Evolutionary conservation across 2,329 filamentous ascomycete genomes (phyloP), one percentile per base, ranked within the genome.

Genomic region (Raffaelea deltoideospora): DNA sequence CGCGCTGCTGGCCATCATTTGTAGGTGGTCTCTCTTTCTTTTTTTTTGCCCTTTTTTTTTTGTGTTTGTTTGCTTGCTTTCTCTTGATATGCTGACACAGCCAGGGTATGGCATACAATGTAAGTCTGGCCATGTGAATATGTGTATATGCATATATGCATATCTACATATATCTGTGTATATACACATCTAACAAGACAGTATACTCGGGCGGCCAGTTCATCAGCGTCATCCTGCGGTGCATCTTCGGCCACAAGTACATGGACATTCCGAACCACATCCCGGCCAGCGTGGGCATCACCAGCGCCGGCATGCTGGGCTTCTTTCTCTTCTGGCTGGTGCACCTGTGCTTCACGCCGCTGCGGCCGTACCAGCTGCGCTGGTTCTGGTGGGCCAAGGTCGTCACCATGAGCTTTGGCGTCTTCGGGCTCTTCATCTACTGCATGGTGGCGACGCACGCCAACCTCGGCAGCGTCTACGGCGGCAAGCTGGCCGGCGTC

Each of bases 351-450:
- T 31, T 34, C 19, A 37, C 14, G 47, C 58, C 57, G 26, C 54
- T 63, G 43, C 51, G 59, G 11, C 61, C 62, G 10, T 60, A 64
- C 43, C 58, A 64, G 43, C 45, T 64, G 15, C 47, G 52, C n/a
- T 50, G 48, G 35, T 61, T 65, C 48, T 65, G 64, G 50, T 58
- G 54, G 46, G 53, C 63, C 50, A 64, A 64, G 42, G 53, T 51
- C 6, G 48, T 56, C 26, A 53, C 62, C 41, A 55, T 58, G 24
- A 37, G 56, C 10, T 53, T 54, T 2, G 53, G 55, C 7, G 52
- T 58, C 14, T 38, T 45, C n/a, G 45, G 45, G 5, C 33, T 47
- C 22, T 47, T 47, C 30, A 47, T 61, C 24, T 61, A 55, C 43
- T 58, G 55, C 42, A 58, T 61, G 54, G 54, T 45, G 21, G 56